Conservation (phyloP, 1,139 yeast species). For the Pichia sp. region DNA sequence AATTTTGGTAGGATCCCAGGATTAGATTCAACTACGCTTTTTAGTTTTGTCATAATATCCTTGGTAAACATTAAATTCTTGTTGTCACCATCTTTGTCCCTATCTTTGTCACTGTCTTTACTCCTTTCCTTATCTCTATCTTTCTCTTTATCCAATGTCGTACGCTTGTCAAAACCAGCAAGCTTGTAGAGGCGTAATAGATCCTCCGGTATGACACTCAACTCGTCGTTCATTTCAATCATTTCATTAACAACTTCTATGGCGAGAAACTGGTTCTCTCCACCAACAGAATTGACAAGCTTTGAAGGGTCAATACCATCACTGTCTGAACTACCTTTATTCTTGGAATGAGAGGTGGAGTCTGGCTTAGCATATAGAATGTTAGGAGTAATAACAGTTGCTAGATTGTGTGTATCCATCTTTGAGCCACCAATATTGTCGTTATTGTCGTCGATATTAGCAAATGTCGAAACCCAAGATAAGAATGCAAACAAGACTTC, state of each 20-base stretch:
- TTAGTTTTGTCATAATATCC: slow-evolving; percentile 30
- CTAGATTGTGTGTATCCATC: slow-evolving; percentile 93
- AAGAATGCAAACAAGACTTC: slow-evolving; percentile 85
- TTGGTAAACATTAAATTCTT: slow-evolving; percentile 24
- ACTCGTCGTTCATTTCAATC: slow-evolving; percentile 78
- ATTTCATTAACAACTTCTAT: slow-evolving; percentile 86
- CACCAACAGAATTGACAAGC: slow-evolving; percentile 31
- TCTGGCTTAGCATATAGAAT: slow-evolving; percentile 55
- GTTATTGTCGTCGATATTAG: slow-evolving; percentile 80
- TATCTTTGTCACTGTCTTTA: slow-evolving; percentile 9
- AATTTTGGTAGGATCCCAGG: slow-evolving; percentile 13
- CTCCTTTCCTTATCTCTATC: slow-evolving; percentile 13
- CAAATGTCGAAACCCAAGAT: slow-evolving; percentile 95
- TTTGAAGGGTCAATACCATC: slow-evolving; percentile 6
- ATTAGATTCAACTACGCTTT: slow-evolving; percentile 17
- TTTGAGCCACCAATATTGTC: slow-evolving; percentile 87
- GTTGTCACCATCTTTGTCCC: slow-evolving; percentile 10
- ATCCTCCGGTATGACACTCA: slow-evolving; percentile 71
- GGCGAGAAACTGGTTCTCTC: slow-evolving; percentile 83
- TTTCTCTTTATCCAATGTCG: slow-evolving; percentile 10
- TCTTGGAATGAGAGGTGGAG: background rate
- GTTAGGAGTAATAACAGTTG: slow-evolving; percentile 94
- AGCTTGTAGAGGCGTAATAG: slow-evolving; percentile 32
- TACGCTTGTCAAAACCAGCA: slow-evolving; percentile 28
- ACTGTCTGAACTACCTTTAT: slow-evolving; percentile 14